Evolutionary conservation across 2,329 filamentous ascomycete species (phyloP).

Genomic region (Penicillium brevicompactum): DNA sequence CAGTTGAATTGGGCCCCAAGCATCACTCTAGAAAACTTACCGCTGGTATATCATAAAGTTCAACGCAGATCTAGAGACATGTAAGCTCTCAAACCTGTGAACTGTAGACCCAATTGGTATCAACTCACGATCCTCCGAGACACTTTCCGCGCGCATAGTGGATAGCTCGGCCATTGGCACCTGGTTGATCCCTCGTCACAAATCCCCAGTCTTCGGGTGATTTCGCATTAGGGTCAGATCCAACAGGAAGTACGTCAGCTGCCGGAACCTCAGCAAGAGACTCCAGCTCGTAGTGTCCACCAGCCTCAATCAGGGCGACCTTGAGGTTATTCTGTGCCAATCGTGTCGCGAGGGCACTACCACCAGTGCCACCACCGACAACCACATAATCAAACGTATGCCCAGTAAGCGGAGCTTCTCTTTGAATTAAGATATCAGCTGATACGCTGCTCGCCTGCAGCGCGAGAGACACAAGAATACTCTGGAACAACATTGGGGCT

Average conservation of each 20-base stretch:
- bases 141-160: conserved; percentile 33
- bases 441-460: conserved; percentile 6
- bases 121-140: conserved; percentile 29
- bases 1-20: not conserved
- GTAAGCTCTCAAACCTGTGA: not conserved
- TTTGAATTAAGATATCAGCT: not conserved
- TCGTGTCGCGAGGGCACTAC: conserved; percentile 26
- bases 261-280: conserved; percentile 22
- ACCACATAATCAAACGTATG: conserved; percentile 30
- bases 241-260: conserved; percentile 19
- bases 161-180: conserved; percentile 26
- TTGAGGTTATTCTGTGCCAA: conserved; percentile 25
- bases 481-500: conserved; percentile 5
- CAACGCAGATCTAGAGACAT: conserved; percentile 22
- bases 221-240: conserved; percentile 25
- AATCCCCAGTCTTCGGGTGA: conserved; percentile 29
- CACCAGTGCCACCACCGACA: conserved; percentile 30
- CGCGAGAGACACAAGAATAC: conserved; percentile 5
- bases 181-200: conserved; percentile 19
- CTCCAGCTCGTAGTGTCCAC: conserved; percentile 28
- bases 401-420: conserved; percentile 2
- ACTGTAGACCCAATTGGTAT: not conserved
- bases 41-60: conserved; percentile 36
- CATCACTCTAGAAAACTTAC: not conserved
- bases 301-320: conserved; percentile 35